phyloP scores from a whole-genome alignment of 2,329 filamentous ascomycete genomes.

The Penicillium digitatum region DNA sequence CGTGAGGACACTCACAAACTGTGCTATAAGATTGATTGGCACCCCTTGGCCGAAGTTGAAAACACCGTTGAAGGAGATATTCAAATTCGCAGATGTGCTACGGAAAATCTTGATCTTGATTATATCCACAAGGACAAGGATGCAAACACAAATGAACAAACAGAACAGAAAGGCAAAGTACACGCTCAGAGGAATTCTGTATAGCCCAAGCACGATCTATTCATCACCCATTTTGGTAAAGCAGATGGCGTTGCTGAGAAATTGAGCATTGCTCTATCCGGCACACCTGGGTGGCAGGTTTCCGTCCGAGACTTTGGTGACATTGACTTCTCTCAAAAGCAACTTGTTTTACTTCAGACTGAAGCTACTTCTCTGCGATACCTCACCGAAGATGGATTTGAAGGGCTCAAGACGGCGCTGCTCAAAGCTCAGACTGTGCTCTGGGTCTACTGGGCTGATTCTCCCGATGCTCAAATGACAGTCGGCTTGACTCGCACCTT shows the following conservation, averaged over 20 bases:
- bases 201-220: slow-evolving; percentile 7
- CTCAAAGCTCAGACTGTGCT: slow-evolving; percentile 19
- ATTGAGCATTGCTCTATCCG: slow-evolving; percentile 4
- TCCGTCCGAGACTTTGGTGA: slow-evolving; percentile 7
- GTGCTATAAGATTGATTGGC: slow-evolving; percentile 27
- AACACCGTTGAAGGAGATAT: background rate
- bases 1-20: slow-evolving; percentile 12
- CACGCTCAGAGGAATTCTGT: background rate
- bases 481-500: slow-evolving; percentile 26
- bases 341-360: slow-evolving; percentile 20
- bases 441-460: slow-evolving; percentile 24
- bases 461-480: slow-evolving; percentile 27
- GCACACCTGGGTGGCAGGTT: slow-evolving; percentile 8
- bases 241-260: slow-evolving; percentile 11
- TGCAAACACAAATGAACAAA: background rate
- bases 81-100: slow-evolving; percentile 3
- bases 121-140: background rate
- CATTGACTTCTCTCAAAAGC: slow-evolving; percentile 11
- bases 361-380: slow-evolving; percentile 14
- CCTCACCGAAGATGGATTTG: slow-evolving; percentile 11
- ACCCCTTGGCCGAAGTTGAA: slow-evolving; percentile 10
- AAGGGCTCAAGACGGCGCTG: slow-evolving; percentile 17
- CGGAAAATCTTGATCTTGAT: background rate
- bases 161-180: background rate
- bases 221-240: slow-evolving; percentile 17